Percentiles rank a stretch among this genome's conserved stretches.
Evolutionary conservation across 768 basidiomycete species (phyloP).

Genomic region (Lactarius indigo): DNA sequence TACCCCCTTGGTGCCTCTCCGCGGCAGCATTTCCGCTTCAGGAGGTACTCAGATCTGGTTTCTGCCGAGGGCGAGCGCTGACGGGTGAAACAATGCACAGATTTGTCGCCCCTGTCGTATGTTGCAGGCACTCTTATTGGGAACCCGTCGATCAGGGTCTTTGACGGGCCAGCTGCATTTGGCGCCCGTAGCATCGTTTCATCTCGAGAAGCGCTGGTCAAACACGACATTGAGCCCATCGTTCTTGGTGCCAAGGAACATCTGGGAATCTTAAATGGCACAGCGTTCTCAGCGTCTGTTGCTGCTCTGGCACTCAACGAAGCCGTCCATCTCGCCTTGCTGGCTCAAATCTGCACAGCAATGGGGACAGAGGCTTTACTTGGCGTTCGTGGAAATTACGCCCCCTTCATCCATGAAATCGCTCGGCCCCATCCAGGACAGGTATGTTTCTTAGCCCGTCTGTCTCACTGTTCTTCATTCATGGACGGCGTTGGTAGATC

Average conservation of each 20-base stretch:
- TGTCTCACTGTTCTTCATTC: background rate
- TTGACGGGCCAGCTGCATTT: conserved; percentile 50
- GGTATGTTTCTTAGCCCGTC: conserved; percentile 33
- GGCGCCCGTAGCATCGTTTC: conserved; percentile 50
- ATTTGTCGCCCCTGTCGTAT: conserved; percentile 26
- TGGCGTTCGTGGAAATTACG: conserved; percentile 68
- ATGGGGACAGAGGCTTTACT: conserved; percentile 81
- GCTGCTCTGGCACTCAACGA: conserved; percentile 71
- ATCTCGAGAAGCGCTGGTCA: conserved; percentile 53
- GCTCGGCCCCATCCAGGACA: conserved; percentile 85
- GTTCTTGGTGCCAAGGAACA: conserved; percentile 73
- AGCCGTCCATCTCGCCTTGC: conserved; percentile 60
- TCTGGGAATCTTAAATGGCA: conserved; percentile 79
- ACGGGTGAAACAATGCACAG: conserved; percentile 11
- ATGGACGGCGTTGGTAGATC: conserved; percentile 39
- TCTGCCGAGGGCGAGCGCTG: conserved; percentile 5
- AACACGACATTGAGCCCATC: conserved; percentile 61
- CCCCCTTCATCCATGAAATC: conserved; percentile 71
- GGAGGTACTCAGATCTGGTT: conserved; percentile 51
- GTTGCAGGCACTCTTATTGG: conserved; percentile 72
- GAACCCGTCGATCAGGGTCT: conserved; percentile 74
- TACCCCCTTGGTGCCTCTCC: conserved; percentile 75
- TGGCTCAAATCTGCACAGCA: conserved; percentile 73
- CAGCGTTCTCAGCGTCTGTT: conserved; percentile 80
- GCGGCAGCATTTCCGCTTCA: conserved; percentile 79